These are phyloP conservation scores for Colletotrichum gigasporum DNA, from an alignment of 2,329 filamentous ascomycete genomes.

Conservation along the genomic window DNA sequence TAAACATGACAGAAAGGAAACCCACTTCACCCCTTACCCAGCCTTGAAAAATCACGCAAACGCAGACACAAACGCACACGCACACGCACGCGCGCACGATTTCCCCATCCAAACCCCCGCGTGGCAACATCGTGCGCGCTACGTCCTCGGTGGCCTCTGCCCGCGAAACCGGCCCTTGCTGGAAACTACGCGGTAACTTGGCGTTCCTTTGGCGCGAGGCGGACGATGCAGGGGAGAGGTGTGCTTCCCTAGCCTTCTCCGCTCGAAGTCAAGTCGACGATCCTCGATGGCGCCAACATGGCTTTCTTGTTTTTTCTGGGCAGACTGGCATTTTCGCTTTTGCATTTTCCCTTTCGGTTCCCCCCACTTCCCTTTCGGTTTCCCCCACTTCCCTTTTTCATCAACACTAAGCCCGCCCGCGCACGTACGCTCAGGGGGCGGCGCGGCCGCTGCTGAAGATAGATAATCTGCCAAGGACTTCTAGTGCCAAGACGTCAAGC, in stretches of 20 bases:
- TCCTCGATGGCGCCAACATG: conserved; percentile 4
- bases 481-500: too few species aligned
- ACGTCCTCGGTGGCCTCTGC: neutral
- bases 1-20: too few species aligned
- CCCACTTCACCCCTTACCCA: too few species aligned
- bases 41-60: too few species aligned
- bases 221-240: neutral
- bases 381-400: neutral
- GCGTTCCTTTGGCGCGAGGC: neutral
- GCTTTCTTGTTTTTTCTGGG: too few species aligned
- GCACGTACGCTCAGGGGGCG: neutral
- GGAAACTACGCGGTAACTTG: too few species aligned
- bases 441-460: too few species aligned
- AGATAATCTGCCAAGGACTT: too few species aligned
- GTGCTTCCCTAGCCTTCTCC: neutral
- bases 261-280: neutral
- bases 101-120: neutral
- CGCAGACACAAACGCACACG: too few species aligned
- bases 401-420: neutral
- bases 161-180: neutral
- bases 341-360: too few species aligned
- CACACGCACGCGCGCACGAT: too few species aligned
- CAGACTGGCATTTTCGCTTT: too few species aligned
- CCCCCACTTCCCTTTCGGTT: neutral
- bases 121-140: neutral